These are phyloP conservation scores for Aschersonia sp. DNA, from an alignment of 2,329 filamentous ascomycete species.

Conservation along the genomic window DNA sequence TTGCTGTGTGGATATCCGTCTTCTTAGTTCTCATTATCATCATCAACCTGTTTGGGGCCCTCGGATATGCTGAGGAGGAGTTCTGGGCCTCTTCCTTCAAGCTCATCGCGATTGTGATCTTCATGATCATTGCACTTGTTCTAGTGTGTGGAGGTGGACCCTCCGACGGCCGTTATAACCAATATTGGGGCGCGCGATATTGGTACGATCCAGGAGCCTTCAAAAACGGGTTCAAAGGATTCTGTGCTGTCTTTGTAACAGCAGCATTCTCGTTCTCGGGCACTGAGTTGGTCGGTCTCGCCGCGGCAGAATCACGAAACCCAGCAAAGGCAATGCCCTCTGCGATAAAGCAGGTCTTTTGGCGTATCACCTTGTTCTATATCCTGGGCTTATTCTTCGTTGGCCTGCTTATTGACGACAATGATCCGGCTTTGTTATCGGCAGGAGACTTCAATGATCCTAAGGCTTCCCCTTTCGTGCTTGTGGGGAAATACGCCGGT, in stretches of 20 bases:
- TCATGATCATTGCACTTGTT: constrained; percentile 45
- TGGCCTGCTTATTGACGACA: constrained; percentile 31
- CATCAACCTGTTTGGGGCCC: constrained; percentile 36
- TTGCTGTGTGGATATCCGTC: constrained; percentile 33
- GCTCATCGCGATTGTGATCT: constrained; percentile 36
- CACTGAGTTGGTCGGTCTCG: constrained; percentile 45
- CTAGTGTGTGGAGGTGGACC: constrained; percentile 47
- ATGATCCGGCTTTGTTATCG: constrained; percentile 25
- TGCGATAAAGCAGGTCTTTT: constrained; percentile 67
- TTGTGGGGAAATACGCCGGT: constrained; percentile 38
- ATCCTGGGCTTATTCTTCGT: constrained; percentile 37
- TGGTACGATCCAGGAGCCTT: constrained; percentile 43
- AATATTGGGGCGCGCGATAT: constrained; percentile 34
- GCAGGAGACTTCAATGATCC: constrained; percentile 24
- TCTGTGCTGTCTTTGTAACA: constrained; percentile 58
- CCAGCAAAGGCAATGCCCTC: constrained; percentile 61
- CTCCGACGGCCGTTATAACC: constrained; percentile 23
- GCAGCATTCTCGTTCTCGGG: constrained; percentile 61
- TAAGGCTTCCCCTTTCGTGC: constrained; percentile 38
- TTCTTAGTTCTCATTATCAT: constrained; percentile 30
- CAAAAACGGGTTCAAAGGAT: constrained; percentile 59
- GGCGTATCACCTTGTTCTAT: constrained; percentile 42
- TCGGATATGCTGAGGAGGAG: constrained; percentile 36
- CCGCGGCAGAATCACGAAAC: constrained; percentile 42
- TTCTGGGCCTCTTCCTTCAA: constrained; percentile 38